These are phyloP conservation scores for Miscanthus lutarioriparius DNA, from an alignment of 176 grass and related monocot genomes.

Conservation along the genomic window DNA sequence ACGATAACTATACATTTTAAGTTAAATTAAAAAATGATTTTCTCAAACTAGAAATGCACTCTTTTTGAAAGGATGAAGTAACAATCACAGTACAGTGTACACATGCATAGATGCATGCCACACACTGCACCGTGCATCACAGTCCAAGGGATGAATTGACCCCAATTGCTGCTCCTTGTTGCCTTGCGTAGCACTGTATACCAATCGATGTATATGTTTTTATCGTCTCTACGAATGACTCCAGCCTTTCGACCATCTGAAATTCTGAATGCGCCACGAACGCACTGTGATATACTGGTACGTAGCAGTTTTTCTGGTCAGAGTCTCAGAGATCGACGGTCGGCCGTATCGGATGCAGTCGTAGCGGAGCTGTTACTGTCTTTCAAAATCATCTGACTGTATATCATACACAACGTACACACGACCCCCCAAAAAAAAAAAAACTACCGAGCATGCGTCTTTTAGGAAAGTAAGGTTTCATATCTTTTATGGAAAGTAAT, in stretches of 20 bases:
- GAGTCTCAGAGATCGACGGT: not conserved
- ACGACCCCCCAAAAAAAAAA: not conserved
- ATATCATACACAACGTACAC: not conserved
- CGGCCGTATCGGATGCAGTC: not conserved
- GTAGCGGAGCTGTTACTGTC: not conserved
- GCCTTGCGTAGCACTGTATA: too few relatives aligned
- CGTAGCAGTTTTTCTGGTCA: not conserved
- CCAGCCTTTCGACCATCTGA: not conserved
- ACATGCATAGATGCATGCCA: not conserved
- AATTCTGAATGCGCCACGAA: not conserved
- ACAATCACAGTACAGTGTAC: not conserved
- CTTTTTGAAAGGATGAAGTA: not conserved
- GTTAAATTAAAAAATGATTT: too few relatives aligned
- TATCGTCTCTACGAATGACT: not conserved
- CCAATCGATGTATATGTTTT: too few relatives aligned
- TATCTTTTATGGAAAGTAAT: too few relatives aligned
- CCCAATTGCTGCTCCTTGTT: not conserved
- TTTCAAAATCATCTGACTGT: not conserved
- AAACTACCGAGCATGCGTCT: too few relatives aligned
- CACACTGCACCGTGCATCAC: not conserved
- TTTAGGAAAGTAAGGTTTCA: too few relatives aligned
- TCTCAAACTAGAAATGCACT: not conserved
- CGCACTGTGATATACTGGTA: not conserved
- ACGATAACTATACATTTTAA: too few relatives aligned
- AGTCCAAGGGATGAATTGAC: not conserved